Conservation (phyloP, 2,329 filamentous ascomycete genomes). For the Fusarium sublunatum region DNA sequence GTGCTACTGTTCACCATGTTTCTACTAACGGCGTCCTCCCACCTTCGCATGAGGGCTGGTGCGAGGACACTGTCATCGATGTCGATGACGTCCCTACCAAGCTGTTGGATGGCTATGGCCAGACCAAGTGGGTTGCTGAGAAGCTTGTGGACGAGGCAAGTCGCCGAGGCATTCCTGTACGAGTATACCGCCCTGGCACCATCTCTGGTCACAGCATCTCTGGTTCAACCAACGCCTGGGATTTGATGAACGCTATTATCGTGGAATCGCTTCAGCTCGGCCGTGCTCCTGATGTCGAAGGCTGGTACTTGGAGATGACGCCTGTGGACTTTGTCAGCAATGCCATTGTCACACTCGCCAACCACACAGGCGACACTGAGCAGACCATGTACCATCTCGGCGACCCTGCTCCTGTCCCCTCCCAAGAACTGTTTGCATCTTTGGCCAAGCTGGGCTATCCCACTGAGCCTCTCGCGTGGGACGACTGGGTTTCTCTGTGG, state of each 20-base stretch:
- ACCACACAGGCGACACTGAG: conserved; percentile 68
- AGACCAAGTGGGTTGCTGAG: conserved; percentile 86
- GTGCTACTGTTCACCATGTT: conserved; percentile 80
- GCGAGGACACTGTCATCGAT: conserved; percentile 74
- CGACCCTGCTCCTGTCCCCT: conserved; percentile 76
- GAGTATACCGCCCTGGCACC: conserved; percentile 78
- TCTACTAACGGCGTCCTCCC: conserved; percentile 85
- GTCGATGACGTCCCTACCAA: conserved; percentile 76
- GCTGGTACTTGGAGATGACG: conserved; percentile 86
- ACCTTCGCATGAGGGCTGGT: conserved; percentile 75
- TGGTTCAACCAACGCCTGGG: conserved; percentile 81
- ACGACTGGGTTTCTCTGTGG: conserved; percentile 81
- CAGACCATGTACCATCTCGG: conserved; percentile 80
- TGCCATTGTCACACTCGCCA: conserved; percentile 76
- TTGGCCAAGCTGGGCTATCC: conserved; percentile 76
- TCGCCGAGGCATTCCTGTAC: conserved; percentile 74
- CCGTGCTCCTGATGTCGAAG: conserved; percentile 74
- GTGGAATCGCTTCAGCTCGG: conserved; percentile 82
- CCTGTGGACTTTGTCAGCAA: conserved; percentile 84
- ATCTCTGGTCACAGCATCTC: conserved; percentile 82
- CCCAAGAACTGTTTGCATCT: conserved; percentile 71
- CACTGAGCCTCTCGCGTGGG: conserved; percentile 73
- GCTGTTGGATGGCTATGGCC: conserved; percentile 78
- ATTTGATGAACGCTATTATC: conserved; percentile 79
- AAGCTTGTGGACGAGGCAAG: conserved; percentile 77